Evolutionary conservation across 2,329 filamentous ascomycete species (phyloP).

Genomic region (Cercospora canescens): DNA sequence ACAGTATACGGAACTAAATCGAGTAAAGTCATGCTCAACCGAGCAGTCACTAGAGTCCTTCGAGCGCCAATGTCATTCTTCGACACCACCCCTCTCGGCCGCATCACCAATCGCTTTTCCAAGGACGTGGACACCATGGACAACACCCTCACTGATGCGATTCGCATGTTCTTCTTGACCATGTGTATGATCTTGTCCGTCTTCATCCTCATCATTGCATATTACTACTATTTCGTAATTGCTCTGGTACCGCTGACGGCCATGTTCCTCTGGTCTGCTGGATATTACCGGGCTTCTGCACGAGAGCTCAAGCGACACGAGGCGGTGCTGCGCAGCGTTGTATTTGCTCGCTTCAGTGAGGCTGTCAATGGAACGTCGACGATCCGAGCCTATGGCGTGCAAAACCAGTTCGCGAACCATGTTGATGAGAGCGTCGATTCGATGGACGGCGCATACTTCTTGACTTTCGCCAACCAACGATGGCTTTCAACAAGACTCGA

Average conservation of each 20-base stretch:
- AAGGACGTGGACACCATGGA: slow-evolving; percentile 97
- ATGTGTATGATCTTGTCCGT: slow-evolving; percentile 79
- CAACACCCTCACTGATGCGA: slow-evolving; percentile 78
- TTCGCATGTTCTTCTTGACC: slow-evolving; percentile 90
- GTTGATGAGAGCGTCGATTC: slow-evolving; percentile 76
- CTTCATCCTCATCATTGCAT: slow-evolving; percentile 90
- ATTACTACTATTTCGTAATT: slow-evolving; percentile 84
- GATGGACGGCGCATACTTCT: slow-evolving; percentile 92
- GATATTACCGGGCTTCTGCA: slow-evolving; percentile 87
- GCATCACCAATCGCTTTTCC: slow-evolving; percentile 95
- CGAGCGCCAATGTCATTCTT: slow-evolving; percentile 83
- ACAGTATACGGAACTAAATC: slow-evolving; percentile 78
- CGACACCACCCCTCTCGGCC: slow-evolving; percentile 91
- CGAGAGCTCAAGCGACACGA: slow-evolving; percentile 95
- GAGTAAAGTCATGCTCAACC: slow-evolving; percentile 77
- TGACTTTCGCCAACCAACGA: slow-evolving; percentile 93
- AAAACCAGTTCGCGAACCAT: slow-evolving; percentile 69
- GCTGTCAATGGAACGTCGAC: slow-evolving; percentile 79
- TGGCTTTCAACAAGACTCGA: slow-evolving; percentile 89
- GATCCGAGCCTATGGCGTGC: slow-evolving; percentile 85
- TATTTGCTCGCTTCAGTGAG: slow-evolving; percentile 91
- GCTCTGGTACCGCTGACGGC: slow-evolving; percentile 69
- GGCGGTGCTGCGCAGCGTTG: slow-evolving; percentile 78
- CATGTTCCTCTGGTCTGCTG: slow-evolving; percentile 77
- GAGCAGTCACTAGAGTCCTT: slow-evolving; percentile 74